Evolutionary conservation across 805 yeast species (phyloP), one percentile per base, ranked within the genome.

Genomic region (Maudiozyma barnettii): DNA sequence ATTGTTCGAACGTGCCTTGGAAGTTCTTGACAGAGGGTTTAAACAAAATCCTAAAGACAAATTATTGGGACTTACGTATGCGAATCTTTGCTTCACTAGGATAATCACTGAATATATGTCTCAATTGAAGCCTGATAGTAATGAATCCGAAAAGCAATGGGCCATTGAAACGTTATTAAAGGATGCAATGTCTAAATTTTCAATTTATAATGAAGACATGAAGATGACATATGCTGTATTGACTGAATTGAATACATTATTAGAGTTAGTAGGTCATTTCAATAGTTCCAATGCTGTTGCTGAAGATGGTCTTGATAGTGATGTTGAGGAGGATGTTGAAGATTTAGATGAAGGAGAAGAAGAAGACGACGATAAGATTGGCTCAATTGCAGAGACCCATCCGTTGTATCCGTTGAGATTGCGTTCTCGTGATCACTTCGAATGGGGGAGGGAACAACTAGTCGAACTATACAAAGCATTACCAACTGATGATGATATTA

Each of bases 1-100:
- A 43, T 85, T 72, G 60, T 79, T 86, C 45, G 76, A 76, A 12
- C 86, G 84, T 37, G 84, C 95, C 5, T 50, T 83, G 20, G 96
- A 87, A 50, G 75, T 53, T 69, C 78, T 23, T 74, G 73, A 6
- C 55, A 69, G 13, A 95, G 95, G 0, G 64, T 78, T 39, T 75
- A 70, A 10, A 61, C 67, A 42, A 73, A 67, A 51, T 73, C 79
- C 0, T 69, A 30, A 45, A 14, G 26, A 78, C 7, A 54, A 67
- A 8, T 69, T 74, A 13, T 63, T 82, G 49, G 59, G 67, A 21
- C 72, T 83, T 48, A 76, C 83, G 5, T 73, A 74, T 49, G 69
- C 82, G 35, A 75, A 77, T 54, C 73, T 84, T 8, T 56, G 77
- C 16, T 64, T 82, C 23, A 78, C 73, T 53, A 71, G 80, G 58